Conservation (phyloP, 148 eudicot species). For the Cornus controversa region DNA sequence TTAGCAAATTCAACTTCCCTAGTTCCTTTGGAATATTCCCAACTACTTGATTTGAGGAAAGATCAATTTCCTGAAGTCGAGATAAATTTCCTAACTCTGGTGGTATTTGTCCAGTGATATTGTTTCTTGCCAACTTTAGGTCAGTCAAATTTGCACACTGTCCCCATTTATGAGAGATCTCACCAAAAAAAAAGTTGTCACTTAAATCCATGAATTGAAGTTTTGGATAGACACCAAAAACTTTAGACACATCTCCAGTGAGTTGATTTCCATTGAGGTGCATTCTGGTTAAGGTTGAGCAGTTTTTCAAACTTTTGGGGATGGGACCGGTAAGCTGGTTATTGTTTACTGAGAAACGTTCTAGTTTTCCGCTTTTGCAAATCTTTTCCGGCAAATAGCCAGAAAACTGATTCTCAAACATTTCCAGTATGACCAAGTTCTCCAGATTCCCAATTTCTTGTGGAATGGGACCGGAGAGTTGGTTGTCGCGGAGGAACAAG, state of each 20-base stretch:
- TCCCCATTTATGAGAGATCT: conserved; percentile 26
- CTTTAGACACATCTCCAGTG: conserved; percentile 9
- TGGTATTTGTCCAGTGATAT: too few species aligned
- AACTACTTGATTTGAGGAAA: conserved; percentile 32
- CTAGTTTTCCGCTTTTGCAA: conserved; percentile 21
- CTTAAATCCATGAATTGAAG: conserved; percentile 21
- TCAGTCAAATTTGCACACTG: conserved; percentile 25
- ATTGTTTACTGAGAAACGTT: conserved; percentile 19
- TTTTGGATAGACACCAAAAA: conserved; percentile 15
- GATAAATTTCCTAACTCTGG: too few species aligned
- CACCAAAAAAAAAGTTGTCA: conserved; percentile 24
- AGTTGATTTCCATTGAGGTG: conserved; percentile 10
- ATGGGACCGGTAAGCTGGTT: conserved; percentile 1
- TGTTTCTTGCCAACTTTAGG: conserved; percentile 20
- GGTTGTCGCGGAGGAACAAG: conserved; percentile 21
- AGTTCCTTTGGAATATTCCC: conserved; percentile 34
- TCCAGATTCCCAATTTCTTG: conserved; percentile 15
- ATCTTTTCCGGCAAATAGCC: conserved; percentile 20
- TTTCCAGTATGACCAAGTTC: conserved; percentile 11
- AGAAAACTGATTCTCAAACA: conserved; percentile 25
- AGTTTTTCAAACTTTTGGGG: conserved; percentile 26
- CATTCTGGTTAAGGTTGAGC: conserved; percentile 15
- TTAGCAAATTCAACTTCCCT: conserved; percentile 25
- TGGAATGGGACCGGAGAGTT: background rate
- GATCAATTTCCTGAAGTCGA: conserved; percentile 15